These are phyloP conservation scores for Apiotrichum mycotoxinovorans DNA, from an alignment of 1,284 basidiomycete species.

Conservation along the genomic window DNA sequence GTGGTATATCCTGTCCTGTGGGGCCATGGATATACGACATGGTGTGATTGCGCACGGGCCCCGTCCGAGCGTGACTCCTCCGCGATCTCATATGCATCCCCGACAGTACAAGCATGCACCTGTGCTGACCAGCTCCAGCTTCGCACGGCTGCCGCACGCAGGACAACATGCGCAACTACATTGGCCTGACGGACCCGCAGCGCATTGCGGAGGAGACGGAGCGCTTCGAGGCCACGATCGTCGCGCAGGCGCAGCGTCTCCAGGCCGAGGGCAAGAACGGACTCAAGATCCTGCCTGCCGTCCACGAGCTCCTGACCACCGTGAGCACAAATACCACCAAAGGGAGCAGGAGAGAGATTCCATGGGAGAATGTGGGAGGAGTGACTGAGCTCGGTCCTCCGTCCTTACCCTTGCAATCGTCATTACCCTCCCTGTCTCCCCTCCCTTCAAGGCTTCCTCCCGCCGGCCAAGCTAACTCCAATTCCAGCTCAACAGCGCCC, in stretches of 20 bases:
- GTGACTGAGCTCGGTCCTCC: neutral
- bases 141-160: slow-evolving; percentile 69
- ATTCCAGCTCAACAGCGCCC: slow-evolving; percentile 61
- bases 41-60: too few species aligned
- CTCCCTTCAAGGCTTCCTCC: too few species aligned
- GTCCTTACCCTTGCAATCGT: too few species aligned
- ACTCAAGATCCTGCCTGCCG: slow-evolving; percentile 46
- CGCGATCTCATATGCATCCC: too few species aligned
- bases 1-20: too few species aligned
- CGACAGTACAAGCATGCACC: too few species aligned
- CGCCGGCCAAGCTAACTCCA: neutral
- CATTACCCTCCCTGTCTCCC: neutral
- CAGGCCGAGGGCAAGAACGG: slow-evolving; percentile 43
- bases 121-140: slow-evolving; percentile 51
- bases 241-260: slow-evolving; percentile 40
- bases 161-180: slow-evolving; percentile 68
- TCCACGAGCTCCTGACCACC: slow-evolving; percentile 32
- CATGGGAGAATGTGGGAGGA: too few species aligned
- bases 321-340: slow-evolving; percentile 22
- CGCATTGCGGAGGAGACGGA: slow-evolving; percentile 51
- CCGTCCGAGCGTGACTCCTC: too few species aligned
- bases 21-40: too few species aligned
- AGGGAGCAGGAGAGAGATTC: neutral
- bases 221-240: slow-evolving; percentile 47
- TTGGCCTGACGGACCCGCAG: slow-evolving; percentile 59